Conservation (phyloP, 306 rosid species). For the Vigna radiata region DNA sequence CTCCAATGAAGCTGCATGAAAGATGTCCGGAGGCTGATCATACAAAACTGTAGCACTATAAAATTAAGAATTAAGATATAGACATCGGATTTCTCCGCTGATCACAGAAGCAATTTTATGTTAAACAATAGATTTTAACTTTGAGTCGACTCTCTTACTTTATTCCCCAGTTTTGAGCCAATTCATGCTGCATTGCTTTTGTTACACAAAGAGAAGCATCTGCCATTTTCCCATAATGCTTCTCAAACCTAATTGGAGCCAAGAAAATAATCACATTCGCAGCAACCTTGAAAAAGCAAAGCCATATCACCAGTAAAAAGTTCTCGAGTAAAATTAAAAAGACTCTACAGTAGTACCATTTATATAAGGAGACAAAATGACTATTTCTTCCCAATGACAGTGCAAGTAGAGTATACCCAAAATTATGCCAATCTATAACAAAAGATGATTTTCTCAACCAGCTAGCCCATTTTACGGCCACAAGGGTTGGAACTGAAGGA, state of each 20-base stretch:
- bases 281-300: conserved; percentile 42
- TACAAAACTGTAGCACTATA: conserved; percentile 71
- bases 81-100: conserved; percentile 34
- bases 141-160: conserved; percentile 68
- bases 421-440: conserved; percentile 97
- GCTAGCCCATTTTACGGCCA: conserved; percentile 94
- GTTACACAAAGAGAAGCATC: conserved; percentile 92
- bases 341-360: conserved; percentile 63
- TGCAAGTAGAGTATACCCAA: conserved; percentile 89
- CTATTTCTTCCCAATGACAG: conserved; percentile 91
- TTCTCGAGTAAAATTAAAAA: conserved; percentile 32
- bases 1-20: conserved; percentile 74
- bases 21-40: conserved; percentile 97
- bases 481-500: conserved; percentile 95
- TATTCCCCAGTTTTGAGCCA: conserved; percentile 97
- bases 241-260: conserved; percentile 74
- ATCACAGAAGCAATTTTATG: conserved; percentile 9
- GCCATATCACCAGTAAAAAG: conserved; percentile 17
- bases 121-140: conserved; percentile 36
- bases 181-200: conserved; percentile 95
- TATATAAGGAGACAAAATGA: conserved; percentile 75
- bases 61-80: conserved; percentile 29
- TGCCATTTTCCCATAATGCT: conserved; percentile 87
- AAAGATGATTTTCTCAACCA: conserved; percentile 76
- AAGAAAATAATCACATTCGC: conserved; percentile 33